Evolutionary conservation across 495 filamentous ascomycete genomes (phyloP), one percentile per base, ranked within the genome.

Genomic region (Neurospora tetraspora): DNA sequence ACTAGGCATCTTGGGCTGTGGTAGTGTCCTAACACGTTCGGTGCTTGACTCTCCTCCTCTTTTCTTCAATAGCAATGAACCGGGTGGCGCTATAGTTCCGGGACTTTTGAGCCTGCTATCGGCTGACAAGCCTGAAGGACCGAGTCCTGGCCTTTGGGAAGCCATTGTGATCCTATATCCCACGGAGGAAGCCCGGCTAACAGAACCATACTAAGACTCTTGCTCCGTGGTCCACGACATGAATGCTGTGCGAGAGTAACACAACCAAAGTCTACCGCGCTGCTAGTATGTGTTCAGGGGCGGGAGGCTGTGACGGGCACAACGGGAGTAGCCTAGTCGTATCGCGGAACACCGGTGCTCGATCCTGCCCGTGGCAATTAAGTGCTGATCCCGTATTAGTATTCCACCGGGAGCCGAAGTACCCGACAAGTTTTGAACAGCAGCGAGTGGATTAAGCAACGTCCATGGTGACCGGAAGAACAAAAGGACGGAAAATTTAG

Each of bases 1-100:
- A 73, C 78, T 84, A 4, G 74, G 73, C 72, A 78, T 71, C 65
- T 74, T 80, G 31, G 80, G 74, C 42, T 81, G 82, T 39, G 81
- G 77, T 4, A 77, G 75, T 38, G 78, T 72, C 43, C 80, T 75
- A 53, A 34, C 53, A 11, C 75, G 77, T 68, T 79, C 74, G 31
- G 69, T 79, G 71, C 69, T 74, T 45, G 71, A 61, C 34, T 80
- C 79, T 18, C 71, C 42, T 40, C 69, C 73, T 70, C 65, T 80
- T 39, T 72, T 78, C 39, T 74, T 71, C 23, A 39, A 71, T 27
- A 16, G 72, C 36, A 43, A 73, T 70, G 18, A 75, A 61, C 40
- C 12, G 23, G 68, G 18, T 36, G 75, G 77, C 72, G 68, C 38
- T 69, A 31, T 45, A 36, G 53, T 65, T 65, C 73, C 74, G 14